Evolutionary conservation across 345 rosid genomes (phyloP), one percentile per base, ranked within the genome.

Genomic region (Eucalyptus caleyi): DNA sequence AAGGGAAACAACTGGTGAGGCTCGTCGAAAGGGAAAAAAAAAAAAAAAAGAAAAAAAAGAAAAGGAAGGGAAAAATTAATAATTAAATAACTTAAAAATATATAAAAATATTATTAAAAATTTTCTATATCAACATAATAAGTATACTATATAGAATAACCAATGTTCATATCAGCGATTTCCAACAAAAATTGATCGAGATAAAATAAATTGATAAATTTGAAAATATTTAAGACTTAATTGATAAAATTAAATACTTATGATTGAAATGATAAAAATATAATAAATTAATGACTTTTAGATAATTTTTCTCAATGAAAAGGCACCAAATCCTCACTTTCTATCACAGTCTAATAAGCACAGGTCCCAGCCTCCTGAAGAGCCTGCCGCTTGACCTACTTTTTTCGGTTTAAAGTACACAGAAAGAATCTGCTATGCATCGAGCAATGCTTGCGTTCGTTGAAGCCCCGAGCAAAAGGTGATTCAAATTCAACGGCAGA

Each of bases 91-190:
- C 11, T 56, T 21, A 5, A 54, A 54, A 56, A 0, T 8, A 56
- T 21, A 56, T 9, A 21, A 21, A 23, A 56, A 56, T 23, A 4
- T 23, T 9, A 8, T 56, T 56, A 56, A 51, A 51, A 51, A 7
- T 51, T 18, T 1, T 51, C 0, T 7, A 51, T 0, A 0, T 51
- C 1, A 16, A 1, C 56, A 18, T 4, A 1, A 0, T 51, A 3
- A 51, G 1, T 51, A 7, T 51, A 51, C 2, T 18, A 51, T 51
- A 51, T 51, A 51, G 9, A 1, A 51, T 51, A 18, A 51, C n/a
- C 0, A 0, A 1, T 51, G 9, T 51, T 3, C 56, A 18, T 1
- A 18, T 51, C 9, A 18, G 1, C 0, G 2, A 51, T 51, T 51
- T 51, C n/a, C 4, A 51, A 51, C 2, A 51, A 51, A 51, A 51